phyloP scores from a whole-genome alignment of 495 filamentous ascomycete genomes.

The Lasiosphaeriaceae sp. region DNA sequence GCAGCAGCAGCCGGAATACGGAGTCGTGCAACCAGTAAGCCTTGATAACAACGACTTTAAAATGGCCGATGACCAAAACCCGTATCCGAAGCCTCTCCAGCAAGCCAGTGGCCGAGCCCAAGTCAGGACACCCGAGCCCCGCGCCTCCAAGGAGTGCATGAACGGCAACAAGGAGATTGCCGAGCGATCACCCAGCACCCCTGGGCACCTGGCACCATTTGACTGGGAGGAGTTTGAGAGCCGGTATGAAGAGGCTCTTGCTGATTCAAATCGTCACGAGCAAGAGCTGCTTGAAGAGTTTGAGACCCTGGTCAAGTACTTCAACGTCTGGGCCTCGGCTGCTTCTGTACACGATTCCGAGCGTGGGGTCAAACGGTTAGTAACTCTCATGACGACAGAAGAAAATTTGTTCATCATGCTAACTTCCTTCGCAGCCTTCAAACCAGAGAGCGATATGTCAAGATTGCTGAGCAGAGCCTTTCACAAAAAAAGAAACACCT shows the following conservation, averaged over 20 bases:
- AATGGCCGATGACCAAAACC: conserved; percentile 17
- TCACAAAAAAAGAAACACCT: conserved; percentile 72
- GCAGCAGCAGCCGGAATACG: conserved; percentile 5
- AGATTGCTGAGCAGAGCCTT: conserved; percentile 61
- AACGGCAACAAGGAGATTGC: conserved; percentile 19
- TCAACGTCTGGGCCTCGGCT: conserved; percentile 65
- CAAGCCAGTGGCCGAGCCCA: conserved; percentile 14
- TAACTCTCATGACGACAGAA: neutral
- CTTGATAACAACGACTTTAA: conserved; percentile 7
- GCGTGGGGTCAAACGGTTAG: conserved; percentile 54
- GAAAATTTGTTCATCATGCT: neutral
- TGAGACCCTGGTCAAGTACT: conserved; percentile 59
- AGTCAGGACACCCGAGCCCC: conserved; percentile 33
- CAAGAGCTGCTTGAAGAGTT: conserved; percentile 60
- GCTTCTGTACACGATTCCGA: conserved; percentile 65
- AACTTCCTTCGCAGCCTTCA: conserved; percentile 46
- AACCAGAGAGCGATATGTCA: conserved; percentile 71
- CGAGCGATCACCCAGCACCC: conserved; percentile 38
- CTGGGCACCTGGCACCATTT: conserved; percentile 45
- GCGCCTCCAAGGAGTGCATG: conserved; percentile 22
- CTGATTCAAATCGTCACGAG: conserved; percentile 56
- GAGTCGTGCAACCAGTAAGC: conserved; percentile 3
- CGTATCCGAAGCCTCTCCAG: conserved; percentile 9
- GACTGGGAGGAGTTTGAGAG: conserved; percentile 67
- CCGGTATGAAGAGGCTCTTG: conserved; percentile 58